Conservation (phyloP, 371 early-diverging fungal genomes). For the Circinella minor region DNA sequence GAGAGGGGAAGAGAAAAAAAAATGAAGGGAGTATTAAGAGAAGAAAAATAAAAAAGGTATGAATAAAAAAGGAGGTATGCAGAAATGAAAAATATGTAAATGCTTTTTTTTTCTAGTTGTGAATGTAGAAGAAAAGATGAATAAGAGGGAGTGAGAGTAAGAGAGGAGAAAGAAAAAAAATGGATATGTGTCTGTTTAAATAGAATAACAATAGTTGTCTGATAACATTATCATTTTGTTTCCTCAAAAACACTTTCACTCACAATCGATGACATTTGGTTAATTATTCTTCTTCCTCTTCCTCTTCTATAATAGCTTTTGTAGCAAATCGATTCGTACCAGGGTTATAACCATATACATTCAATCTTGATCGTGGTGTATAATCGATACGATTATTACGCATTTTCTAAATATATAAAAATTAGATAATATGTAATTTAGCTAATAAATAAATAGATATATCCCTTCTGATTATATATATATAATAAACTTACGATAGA, state of each 20-base stretch:
- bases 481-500: not conserved
- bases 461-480: not conserved
- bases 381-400: conserved; percentile 22
- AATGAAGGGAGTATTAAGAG: not conserved
- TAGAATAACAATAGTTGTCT: too few relatives aligned
- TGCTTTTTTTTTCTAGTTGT: too few relatives aligned
- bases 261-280: not conserved
- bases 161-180: too few relatives aligned
- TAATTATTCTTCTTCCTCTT: conserved; percentile 72
- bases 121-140: too few relatives aligned
- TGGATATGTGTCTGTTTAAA: too few relatives aligned
- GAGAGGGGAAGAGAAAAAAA: not conserved
- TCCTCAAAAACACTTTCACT: too few relatives aligned
- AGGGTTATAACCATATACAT: conserved; percentile 40
- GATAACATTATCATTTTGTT: too few relatives aligned
- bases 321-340: conserved; percentile 46
- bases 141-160: too few relatives aligned
- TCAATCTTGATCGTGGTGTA: conserved; percentile 41
- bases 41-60: too few relatives aligned
- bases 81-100: too few relatives aligned
- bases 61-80: too few relatives aligned
- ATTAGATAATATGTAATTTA: conserved; percentile 15
- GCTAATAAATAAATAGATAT: not conserved
- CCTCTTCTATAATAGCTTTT: conserved; percentile 70
- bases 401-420: not conserved